Evolutionary conservation across 306 rosid species (phyloP).

Genomic region (Rosa chinensis): DNA sequence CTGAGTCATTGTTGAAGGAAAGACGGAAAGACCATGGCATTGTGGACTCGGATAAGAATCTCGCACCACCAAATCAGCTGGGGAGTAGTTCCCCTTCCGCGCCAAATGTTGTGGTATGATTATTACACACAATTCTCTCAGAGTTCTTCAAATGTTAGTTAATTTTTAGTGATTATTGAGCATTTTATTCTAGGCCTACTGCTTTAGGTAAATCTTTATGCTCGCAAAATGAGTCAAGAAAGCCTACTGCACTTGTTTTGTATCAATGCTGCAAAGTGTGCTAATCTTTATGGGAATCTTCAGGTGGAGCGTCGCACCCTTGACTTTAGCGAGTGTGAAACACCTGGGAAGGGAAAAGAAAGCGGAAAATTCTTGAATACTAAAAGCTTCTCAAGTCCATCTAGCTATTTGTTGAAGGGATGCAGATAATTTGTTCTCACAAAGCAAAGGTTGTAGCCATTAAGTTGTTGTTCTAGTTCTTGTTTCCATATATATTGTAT

Average conservation of each 20-base stretch:
- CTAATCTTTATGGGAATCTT: background rate
- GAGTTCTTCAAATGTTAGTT: background rate
- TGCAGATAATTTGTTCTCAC: conserved; percentile 52
- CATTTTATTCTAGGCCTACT: background rate
- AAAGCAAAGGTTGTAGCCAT: background rate
- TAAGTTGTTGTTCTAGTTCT: background rate
- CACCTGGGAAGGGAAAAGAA: conserved; percentile 63
- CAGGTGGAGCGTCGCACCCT: conserved; percentile 84
- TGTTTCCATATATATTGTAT: background rate
- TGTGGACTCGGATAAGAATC: conserved; percentile 35
- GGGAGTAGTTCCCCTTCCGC: conserved; percentile 45
- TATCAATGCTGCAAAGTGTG: background rate
- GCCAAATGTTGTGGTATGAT: conserved; percentile 58
- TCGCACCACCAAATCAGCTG: conserved; percentile 23
- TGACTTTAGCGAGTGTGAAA: conserved; percentile 92
- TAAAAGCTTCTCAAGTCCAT: conserved; percentile 57
- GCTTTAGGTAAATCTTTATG: background rate
- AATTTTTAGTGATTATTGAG: background rate
- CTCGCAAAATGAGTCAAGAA: background rate
- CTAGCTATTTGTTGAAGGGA: conserved; percentile 72
- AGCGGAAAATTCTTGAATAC: conserved; percentile 48
- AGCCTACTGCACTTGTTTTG: background rate
- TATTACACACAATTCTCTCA: background rate
- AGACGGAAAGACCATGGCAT: conserved; percentile 26
- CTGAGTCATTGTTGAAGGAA: conserved; percentile 46